Base-by-base conservation (phyloP, 129 eudicot species). In the Pittosporum tobira region DNA sequence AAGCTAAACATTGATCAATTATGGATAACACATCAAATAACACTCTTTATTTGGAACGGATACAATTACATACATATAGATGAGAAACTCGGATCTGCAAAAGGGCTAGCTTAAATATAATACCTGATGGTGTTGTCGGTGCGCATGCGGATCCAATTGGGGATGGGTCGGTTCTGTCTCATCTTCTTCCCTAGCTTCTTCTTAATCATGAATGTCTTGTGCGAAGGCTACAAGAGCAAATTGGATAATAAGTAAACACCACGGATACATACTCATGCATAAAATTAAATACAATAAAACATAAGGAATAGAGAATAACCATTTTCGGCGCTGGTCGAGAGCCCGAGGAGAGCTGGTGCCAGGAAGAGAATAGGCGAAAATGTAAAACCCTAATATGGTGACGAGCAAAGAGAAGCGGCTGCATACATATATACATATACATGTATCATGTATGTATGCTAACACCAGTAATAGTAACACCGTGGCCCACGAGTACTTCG, bases 101-200 rank as follows among this genome's bases (percentile, higher is more conserved):
- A 11, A 12, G 37, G 23, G 44, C n/a, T n/a, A n/a, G n/a, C n/a
- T n/a, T 46, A 3, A 4, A 3, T 4, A 10, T 9, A 51, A 42
- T 15, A 83, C 91, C 95, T 78, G 78, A 88, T 88, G 23, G 87
- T 88, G 64, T 88, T 88, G 70, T 81, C 94, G 6, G 94, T 88
- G 45, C 96, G 72, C 96, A 84, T 73, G 52, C 96, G 89, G 60
- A 88, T 88, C 96, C 96, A 88, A 66, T 88, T 77, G 55, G 94
- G 96, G 31, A 88, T 88, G 0, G 96, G 96, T 71, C 96, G 71
- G 69, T 88, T 88, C 75, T 88, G 96, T 87, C 94, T 88, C 94
- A 84, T 82, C 85, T 87, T 87, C 96, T 87, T 87, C 3, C 83
- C 94, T 1, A 85, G 80, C 83, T 87, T 87, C 93, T 87, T 87